Conservation (phyloP, 305 asterid species). For the Petunia hybrid region DNA sequence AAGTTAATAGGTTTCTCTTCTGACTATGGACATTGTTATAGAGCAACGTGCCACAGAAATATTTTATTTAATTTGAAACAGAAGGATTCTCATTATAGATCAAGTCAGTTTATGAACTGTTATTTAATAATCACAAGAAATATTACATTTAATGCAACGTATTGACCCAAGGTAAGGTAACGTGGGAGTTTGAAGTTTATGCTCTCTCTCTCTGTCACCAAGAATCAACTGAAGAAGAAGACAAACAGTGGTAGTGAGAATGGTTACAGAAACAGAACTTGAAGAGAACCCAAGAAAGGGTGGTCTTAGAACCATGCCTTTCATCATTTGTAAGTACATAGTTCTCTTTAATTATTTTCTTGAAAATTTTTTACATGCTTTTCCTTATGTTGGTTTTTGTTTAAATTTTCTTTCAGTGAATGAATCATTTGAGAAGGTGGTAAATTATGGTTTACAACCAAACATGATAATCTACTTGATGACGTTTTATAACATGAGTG, state of each 20-base stretch:
- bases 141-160: no score
- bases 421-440: constrained; percentile 64
- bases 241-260: not conserved
- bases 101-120: no score
- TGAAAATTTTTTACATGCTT: no score
- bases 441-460: constrained; percentile 59
- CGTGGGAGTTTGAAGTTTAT: no score
- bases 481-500: constrained; percentile 55
- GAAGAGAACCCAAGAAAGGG: not conserved
- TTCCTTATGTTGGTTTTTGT: not conserved
- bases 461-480: constrained; percentile 69
- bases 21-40: no score
- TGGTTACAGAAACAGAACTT: not conserved
- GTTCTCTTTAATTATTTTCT: not conserved
- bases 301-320: constrained; percentile 3
- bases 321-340: not conserved
- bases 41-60: no score
- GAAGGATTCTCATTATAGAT: no score
- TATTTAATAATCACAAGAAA: no score
- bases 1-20: no score
- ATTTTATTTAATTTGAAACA: no score
- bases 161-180: no score
- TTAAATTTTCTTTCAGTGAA: constrained; percentile 39
- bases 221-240: not conserved
- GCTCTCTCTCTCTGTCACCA: not conserved